A percentile compares a stretch with the other conserved stretches of the same genome.
Conservation (phyloP, 352 stramenopile species). For the Blastocystis sp. region DNA sequence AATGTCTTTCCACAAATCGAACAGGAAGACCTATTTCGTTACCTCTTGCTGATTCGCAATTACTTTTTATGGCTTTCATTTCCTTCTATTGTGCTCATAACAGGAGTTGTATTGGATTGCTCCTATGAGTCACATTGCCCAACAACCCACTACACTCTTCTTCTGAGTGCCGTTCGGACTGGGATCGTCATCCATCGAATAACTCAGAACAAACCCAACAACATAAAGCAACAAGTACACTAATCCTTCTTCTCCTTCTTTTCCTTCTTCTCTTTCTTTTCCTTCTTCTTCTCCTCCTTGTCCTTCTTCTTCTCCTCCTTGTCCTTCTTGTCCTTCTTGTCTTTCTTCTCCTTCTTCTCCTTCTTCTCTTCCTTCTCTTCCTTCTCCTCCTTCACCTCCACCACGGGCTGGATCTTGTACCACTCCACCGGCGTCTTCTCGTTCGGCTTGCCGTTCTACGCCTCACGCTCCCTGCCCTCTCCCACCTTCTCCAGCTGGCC, state of each 20-base stretch:
- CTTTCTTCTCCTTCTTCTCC: conserved; percentile 78
- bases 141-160: too few species aligned
- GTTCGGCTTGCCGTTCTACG: conserved; percentile 80
- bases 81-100: too few species aligned
- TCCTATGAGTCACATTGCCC: too few species aligned
- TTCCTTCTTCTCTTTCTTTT: conserved; percentile 64
- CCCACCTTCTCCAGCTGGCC: conserved; percentile 83
- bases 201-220: neutral
- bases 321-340: conserved; percentile 76
- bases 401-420: conserved; percentile 75
- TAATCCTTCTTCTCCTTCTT: conserved; percentile 43
- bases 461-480: neutral
- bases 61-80: too few species aligned
- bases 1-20: conserved; percentile 33
- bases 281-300: conserved; percentile 75
- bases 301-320: conserved; percentile 78
- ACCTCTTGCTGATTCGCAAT: neutral
- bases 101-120: too few species aligned
- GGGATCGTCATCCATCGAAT: too few species aligned
- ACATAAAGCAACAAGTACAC: neutral
- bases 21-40: neutral
- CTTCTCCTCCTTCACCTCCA: conserved; percentile 67
- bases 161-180: too few species aligned
- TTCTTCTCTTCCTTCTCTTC: conserved; percentile 76
- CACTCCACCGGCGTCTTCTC: conserved; percentile 83